Base-by-base conservation (phyloP, 352 stramenopile species). In the Thraustochytrium sp. region DNA sequence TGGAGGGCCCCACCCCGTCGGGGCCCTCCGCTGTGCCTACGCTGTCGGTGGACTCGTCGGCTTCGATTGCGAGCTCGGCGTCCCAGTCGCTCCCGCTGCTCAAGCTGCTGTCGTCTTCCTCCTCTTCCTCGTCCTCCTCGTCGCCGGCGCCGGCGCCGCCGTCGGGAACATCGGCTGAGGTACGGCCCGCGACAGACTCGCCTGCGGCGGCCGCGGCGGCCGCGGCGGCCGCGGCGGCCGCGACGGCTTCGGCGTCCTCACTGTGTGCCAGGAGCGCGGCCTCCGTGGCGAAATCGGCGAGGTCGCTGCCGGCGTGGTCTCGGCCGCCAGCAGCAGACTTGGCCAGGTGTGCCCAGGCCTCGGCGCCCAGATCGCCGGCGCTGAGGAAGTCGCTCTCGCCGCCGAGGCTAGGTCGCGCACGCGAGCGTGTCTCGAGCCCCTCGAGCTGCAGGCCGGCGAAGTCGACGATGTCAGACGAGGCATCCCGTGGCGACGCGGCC, bases 61-160 rank as follows among this genome's bases (percentile, higher is more conserved):
- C 53, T 16, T 53, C 53, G 37, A 44, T 80, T 16, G 42, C 68
- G 37, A 51, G 44, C 44, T 75, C 53, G 26, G 68, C 68, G 37
- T 80, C 68, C 68, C 68, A 80, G 49, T 80, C 68, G 46, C 68
- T 80, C 5, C 34, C 53, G 53, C 48, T 65, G 68, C 68, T 80
- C 8, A 80, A 31, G 53, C 68, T 80, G 51, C 68, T 80, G 13
- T 18, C 16, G 34, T 75, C 44, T 9, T 37, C 44, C 9, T 55
- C 29, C 3, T 38, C 44, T n/a, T 51, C 62, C 0, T 53, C 31
- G 40, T 51, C 62, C 11, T 63, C 54, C 8, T 63, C 54, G 54
- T 63, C 31, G 54, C n/a, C 62, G 16, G 5, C 42, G n/a, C 5
- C 8, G n/a, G n/a, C 62, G n/a, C 23, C 1, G 26, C 48, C 62